Evolutionary conservation across 176 grass and related monocot species (phyloP).

Genomic region (Puya raimondii): DNA sequence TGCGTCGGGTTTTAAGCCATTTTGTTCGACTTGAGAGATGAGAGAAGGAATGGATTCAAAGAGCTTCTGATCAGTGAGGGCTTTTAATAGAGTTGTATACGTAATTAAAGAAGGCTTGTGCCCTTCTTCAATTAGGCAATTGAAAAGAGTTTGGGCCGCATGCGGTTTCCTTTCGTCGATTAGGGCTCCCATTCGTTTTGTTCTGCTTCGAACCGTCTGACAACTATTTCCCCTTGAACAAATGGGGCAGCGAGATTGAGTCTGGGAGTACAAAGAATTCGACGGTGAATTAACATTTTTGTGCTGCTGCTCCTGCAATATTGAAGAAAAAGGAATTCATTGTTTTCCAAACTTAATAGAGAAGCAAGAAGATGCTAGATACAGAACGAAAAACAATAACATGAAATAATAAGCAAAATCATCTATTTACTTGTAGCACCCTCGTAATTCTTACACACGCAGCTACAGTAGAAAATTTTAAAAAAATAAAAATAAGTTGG

Average conservation of each 20-base stretch:
- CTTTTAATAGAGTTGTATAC: constrained; percentile 60
- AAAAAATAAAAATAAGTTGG: no score
- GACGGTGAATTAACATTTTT: constrained; percentile 12
- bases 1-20: constrained; percentile 63
- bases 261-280: constrained; percentile 2
- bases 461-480: no score
- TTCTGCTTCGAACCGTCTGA: constrained; percentile 44
- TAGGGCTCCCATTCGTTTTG: constrained; percentile 55
- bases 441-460: neutral
- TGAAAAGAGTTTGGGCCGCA: constrained; percentile 45
- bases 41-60: constrained; percentile 64
- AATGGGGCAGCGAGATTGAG: constrained; percentile 25
- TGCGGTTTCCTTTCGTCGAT: constrained; percentile 56
- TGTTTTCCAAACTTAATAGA: neutral
- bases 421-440: neutral
- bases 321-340: constrained; percentile 6
- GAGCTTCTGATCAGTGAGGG: constrained; percentile 50
- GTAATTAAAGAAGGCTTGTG: constrained; percentile 83
- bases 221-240: constrained; percentile 59
- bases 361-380: no score
- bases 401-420: neutral
- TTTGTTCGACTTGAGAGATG: constrained; percentile 50
- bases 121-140: constrained; percentile 45
- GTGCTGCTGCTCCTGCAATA: constrained; percentile 22
- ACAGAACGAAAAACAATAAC: neutral